These are phyloP conservation scores for Trichosanthes truncata DNA, from an alignment of 306 rosid genomes.

Conservation along the genomic window DNA sequence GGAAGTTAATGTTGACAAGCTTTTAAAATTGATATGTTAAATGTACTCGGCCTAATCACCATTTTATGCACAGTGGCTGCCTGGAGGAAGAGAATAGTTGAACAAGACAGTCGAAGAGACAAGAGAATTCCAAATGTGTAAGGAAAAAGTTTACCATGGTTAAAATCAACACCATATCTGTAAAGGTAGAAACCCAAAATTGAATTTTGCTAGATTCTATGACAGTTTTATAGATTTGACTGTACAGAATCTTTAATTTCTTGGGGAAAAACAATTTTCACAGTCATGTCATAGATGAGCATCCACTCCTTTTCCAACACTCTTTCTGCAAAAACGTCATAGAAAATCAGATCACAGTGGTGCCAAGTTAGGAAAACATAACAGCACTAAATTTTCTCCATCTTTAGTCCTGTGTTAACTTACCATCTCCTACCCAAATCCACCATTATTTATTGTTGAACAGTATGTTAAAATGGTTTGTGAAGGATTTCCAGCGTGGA, in stretches of 20 bases:
- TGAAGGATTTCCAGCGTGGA: not conserved
- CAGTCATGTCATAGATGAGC: not conserved
- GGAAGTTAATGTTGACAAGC: not conserved
- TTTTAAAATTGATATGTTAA: not conserved
- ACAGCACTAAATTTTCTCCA: no score
- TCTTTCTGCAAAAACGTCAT: not conserved
- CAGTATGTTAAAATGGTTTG: no score
- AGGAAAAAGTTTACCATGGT: not conserved
- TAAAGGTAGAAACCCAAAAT: no score
- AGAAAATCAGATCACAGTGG: not conserved
- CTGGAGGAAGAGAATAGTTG: not conserved
- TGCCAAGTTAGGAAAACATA: no score
- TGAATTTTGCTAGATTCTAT: not conserved
- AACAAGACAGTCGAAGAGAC: not conserved
- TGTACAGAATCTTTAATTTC: not conserved
- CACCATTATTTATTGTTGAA: no score
- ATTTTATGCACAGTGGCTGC: not conserved
- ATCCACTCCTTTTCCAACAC: not conserved
- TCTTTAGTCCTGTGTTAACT: no score
- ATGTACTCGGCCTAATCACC: not conserved
- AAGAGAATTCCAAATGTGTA: not conserved
- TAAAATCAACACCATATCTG: not conserved
- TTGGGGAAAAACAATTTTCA: not conserved
- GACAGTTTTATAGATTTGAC: not conserved
- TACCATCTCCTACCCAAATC: no score